Conservation (phyloP, 1,284 basidiomycete genomes). For the Puccinia brachypodii region DNA sequence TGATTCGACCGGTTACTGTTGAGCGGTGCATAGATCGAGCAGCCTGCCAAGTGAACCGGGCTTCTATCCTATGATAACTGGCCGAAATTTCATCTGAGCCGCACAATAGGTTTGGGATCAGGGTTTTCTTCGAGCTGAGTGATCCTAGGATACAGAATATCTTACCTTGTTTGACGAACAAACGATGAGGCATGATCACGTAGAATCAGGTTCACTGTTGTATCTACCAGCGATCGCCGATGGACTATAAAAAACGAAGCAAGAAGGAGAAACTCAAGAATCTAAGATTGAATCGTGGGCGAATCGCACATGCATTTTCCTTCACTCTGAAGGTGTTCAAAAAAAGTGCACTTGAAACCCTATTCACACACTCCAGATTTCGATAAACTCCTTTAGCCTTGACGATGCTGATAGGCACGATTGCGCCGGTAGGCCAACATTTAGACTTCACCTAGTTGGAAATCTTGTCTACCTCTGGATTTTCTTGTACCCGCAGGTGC, state of each 20-base stretch:
- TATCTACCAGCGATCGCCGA: not conserved
- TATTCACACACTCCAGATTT: not conserved
- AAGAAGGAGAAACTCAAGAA: not conserved
- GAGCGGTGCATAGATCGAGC: no score
- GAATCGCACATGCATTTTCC: not conserved
- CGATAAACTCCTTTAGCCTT: not conserved
- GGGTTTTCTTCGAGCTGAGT: not conserved
- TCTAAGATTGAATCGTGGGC: not conserved
- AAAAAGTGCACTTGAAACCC: not conserved
- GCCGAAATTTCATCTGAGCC: not conserved
- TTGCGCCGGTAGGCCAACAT: not conserved
- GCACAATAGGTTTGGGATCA: not conserved
- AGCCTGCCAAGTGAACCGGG: no score
- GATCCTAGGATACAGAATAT: not conserved
- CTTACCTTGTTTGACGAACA: not conserved
- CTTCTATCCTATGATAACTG: not conserved
- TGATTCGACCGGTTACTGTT: not conserved
- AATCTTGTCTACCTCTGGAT: conserved; percentile 10
- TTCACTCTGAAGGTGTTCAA: not conserved
- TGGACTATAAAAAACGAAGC: no score
- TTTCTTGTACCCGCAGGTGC: not conserved
- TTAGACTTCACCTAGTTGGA: not conserved
- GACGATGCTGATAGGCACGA: conserved; percentile 5
- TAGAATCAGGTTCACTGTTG: not conserved
- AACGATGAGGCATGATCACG: not conserved